A percentile compares a stretch with the other conserved stretches of the same genome.
These are phyloP conservation scores for Rhodotorula taiwanensis DNA, from an alignment of 768 basidiomycete genomes.

Conservation along the genomic window DNA sequence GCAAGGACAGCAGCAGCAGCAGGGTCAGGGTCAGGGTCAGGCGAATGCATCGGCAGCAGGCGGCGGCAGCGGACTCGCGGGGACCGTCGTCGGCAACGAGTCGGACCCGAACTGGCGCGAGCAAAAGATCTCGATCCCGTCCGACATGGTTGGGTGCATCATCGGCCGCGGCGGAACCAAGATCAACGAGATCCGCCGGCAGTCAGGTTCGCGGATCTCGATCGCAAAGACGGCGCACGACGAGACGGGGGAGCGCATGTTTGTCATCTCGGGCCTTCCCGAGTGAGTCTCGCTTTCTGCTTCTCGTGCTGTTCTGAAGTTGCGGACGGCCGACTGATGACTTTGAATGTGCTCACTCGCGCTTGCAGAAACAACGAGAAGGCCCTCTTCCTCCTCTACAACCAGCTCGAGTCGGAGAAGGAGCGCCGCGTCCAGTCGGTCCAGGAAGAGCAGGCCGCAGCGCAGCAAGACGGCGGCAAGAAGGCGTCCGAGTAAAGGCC, in stretches of 20 bases:
- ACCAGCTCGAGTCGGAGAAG: slow-evolving; percentile 65
- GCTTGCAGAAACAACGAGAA: slow-evolving; percentile 70
- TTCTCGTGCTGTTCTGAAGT: neutral
- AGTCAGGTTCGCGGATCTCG: slow-evolving; percentile 94
- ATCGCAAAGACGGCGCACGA: slow-evolving; percentile 99
- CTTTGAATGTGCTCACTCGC: neutral
- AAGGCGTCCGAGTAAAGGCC: neutral
- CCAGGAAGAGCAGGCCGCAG: slow-evolving; percentile 22
- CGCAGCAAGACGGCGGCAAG: neutral
- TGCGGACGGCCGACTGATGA: neutral
- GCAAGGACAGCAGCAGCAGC: slow-evolving; percentile 5
- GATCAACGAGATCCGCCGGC: slow-evolving; percentile 97
- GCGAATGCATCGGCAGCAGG: neutral
- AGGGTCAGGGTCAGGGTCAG: slow-evolving; percentile 1
- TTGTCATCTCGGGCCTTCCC: slow-evolving; percentile 88
- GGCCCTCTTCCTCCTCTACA: slow-evolving; percentile 92
- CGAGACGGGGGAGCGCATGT: slow-evolving; percentile 98
- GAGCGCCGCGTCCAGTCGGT: slow-evolving; percentile 38
- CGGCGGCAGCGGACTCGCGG: slow-evolving; percentile 7
- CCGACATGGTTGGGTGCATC: slow-evolving; percentile 93
- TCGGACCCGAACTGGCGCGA: slow-evolving; percentile 73
- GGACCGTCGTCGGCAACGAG: slow-evolving; percentile 31
- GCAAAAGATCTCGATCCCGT: slow-evolving; percentile 98
- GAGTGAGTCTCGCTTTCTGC: slow-evolving; percentile 17
- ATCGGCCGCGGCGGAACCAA: slow-evolving; percentile 95